These are phyloP conservation scores for Conticribra guillardii DNA, from an alignment of 108 stramenopile genomes.

Conservation along the genomic window DNA sequence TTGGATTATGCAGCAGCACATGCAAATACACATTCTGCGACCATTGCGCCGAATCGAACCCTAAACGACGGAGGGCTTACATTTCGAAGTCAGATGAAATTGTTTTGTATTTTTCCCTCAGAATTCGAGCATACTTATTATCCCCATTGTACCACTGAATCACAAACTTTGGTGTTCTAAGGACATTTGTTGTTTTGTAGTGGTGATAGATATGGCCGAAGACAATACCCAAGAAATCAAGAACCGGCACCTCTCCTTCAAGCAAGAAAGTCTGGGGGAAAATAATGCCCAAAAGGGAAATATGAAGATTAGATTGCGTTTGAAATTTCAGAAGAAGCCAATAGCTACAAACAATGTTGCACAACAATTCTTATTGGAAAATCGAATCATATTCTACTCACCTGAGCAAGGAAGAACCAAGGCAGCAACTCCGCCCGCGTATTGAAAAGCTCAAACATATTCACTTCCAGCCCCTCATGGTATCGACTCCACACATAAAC, in stretches of 20 bases:
- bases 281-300: slow-evolving; percentile 50
- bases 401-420: slow-evolving; percentile 88
- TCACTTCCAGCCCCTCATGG: slow-evolving; percentile 94
- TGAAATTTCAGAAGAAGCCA: not conserved
- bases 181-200: slow-evolving; percentile 65
- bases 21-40: too few relatives aligned
- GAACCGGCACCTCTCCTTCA: slow-evolving; percentile 89
- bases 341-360: not conserved
- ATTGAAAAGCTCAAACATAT: slow-evolving; percentile 92
- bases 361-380: too few relatives aligned
- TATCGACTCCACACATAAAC: slow-evolving; percentile 96
- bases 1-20: too few relatives aligned
- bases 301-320: too few relatives aligned
- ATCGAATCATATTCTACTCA: too few relatives aligned
- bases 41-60: too few relatives aligned
- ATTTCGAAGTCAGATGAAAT: slow-evolving; percentile 87
- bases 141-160: slow-evolving; percentile 81
- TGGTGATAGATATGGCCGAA: slow-evolving; percentile 96
- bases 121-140: slow-evolving; percentile 44
- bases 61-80: too few relatives aligned
- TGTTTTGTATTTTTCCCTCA: slow-evolving; percentile 78
- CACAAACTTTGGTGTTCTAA: slow-evolving; percentile 69
- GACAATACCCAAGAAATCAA: slow-evolving; percentile 95
- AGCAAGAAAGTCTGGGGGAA: slow-evolving; percentile 88
- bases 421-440: slow-evolving; percentile 85